Base-by-base conservation (phyloP, 1,284 basidiomycete genomes). In the Flammula alnicola region DNA sequence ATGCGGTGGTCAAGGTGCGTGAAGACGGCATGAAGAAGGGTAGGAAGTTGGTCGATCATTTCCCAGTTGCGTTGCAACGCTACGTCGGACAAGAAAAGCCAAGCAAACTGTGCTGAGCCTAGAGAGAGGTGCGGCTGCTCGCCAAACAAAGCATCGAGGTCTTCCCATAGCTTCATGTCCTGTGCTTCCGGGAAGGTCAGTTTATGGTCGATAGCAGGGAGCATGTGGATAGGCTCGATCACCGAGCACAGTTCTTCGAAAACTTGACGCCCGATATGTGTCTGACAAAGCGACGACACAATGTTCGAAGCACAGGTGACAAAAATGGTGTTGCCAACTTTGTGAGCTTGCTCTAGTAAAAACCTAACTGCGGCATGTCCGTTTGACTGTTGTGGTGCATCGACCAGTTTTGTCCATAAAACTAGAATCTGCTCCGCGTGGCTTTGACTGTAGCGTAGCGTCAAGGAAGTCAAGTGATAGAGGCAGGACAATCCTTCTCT, bases 191-290 rank as follows among this genome's bases (percentile, higher is more conserved):
- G 89, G 47, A 86, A 81, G 3, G 70, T 65, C 33, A 88, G 67
- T 60, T 86, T 86, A 64, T 90, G 87, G 30, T 89, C 88, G 43
- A 88, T 79, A 5, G 76, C 81, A 3, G 86, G 86, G 12, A 89
- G 69, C 89, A 95, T 95, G 25, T 90, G 82, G 17, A 83, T 80
- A 3, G 94, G 93, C 55, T 93, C 88, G 48, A 96, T 88, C 58
- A 95, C 79, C 32, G 82, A 83, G 70, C 88, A 94, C 12, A 97
- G 75, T 49, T 95, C 92, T 58, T 90, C 84, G 58, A 94, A 91
- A 35, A 93, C 81, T 46, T 85, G 74, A 11, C 81, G 78, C 1
- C 91, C 92, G 9, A 88, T 81, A 4, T 78, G 76, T 17, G 91
- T 91, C 49, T 89, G 86, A 38, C 91, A 92, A 10, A 98, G 77